phyloP scores from a whole-genome alignment of 805 yeast species.

The Zygosaccharomyces bailii region DNA sequence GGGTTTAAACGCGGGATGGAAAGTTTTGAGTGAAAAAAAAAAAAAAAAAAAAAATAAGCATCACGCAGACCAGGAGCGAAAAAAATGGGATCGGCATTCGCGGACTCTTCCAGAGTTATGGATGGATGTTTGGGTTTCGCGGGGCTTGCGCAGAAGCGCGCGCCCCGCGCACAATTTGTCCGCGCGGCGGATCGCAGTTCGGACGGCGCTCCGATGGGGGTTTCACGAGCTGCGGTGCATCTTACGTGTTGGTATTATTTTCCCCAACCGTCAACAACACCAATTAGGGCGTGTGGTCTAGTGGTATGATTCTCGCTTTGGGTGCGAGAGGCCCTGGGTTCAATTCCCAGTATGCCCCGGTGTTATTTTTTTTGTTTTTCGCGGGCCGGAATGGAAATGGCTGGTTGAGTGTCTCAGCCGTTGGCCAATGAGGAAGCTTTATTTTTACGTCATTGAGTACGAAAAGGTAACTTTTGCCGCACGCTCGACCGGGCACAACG shows the following conservation, averaged over 20 bases:
- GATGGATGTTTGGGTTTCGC: background rate
- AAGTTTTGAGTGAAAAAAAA: background rate
- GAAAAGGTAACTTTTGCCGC: background rate
- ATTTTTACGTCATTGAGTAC: background rate
- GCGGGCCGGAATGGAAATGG: too few relatives aligned
- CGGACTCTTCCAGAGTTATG: background rate
- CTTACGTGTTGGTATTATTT: too few relatives aligned
- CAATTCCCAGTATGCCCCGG: conserved; percentile 46
- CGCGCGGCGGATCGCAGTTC: too few relatives aligned
- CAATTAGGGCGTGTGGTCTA: conserved; percentile 33
- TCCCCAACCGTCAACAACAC: background rate
- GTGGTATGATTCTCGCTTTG: conserved; percentile 37
- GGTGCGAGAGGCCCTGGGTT: conserved; percentile 56
- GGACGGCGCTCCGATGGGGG: too few relatives aligned
- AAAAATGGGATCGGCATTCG: background rate
- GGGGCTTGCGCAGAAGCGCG: background rate
- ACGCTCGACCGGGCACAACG: background rate
- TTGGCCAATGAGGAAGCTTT: background rate
- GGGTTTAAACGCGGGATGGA: background rate
- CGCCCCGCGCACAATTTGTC: background rate
- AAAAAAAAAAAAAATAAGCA: background rate
- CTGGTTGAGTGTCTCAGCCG: too few relatives aligned
- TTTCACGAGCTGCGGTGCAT: too few relatives aligned
- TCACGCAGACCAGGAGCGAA: background rate
- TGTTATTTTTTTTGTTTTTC: background rate